These are phyloP conservation scores for Cytospora leucostoma DNA, from an alignment of 2,329 filamentous ascomycete genomes.

Conservation along the genomic window DNA sequence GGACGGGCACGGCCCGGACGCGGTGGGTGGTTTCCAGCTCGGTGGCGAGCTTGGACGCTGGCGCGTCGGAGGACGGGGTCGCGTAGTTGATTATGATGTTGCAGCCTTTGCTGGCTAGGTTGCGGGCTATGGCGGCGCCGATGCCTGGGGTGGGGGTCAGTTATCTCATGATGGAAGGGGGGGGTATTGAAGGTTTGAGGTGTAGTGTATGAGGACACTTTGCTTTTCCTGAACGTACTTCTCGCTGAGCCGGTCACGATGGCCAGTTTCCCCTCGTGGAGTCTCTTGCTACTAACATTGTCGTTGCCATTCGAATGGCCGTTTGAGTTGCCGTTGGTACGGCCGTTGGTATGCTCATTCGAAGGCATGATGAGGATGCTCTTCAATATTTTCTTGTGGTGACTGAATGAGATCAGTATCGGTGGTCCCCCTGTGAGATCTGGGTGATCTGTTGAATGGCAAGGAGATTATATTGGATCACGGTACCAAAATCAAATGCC, in stretches of 20 bases:
- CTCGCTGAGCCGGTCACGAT: conserved; percentile 1
- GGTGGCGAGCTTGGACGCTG: conserved; percentile 11
- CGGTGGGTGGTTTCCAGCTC: conserved; percentile 22
- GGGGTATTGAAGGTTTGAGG: background rate
- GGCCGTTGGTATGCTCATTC: background rate
- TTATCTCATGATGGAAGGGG: background rate
- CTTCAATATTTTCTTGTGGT: background rate
- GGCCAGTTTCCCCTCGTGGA: background rate
- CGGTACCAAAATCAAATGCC: background rate
- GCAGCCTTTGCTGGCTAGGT: conserved; percentile 25
- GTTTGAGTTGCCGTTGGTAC: background rate
- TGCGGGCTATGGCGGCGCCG: conserved; percentile 25
- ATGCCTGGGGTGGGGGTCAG: conserved; percentile 29
- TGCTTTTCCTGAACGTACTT: background rate
- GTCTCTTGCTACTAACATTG: background rate
- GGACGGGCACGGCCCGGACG: conserved; percentile 19
- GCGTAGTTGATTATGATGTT: conserved; percentile 27
- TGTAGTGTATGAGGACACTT: background rate
- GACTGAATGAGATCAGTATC: background rate
- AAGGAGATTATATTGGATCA: background rate
- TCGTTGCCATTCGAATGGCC: background rate
- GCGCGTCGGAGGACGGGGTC: conserved; percentile 23
- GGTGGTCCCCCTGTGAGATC: background rate
- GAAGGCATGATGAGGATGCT: background rate
- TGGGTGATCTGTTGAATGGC: background rate